Evolutionary conservation across 2,329 filamentous ascomycete genomes (phyloP).

Genomic region (Clarireedia sp.): DNA sequence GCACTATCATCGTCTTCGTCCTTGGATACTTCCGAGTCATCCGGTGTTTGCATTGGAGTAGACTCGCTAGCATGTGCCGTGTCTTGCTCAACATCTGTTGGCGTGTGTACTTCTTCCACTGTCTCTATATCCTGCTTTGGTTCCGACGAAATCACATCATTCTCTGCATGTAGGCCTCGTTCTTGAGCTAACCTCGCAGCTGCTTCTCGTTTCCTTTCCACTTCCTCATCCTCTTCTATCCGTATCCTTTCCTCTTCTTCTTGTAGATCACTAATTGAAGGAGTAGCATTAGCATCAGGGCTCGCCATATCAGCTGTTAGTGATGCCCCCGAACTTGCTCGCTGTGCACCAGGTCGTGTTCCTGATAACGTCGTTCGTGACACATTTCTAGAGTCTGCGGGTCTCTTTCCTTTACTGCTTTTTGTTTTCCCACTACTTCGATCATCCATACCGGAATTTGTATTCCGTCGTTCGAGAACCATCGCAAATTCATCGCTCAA

Average conservation of each 20-base stretch:
- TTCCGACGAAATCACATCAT: slow-evolving; percentile 19
- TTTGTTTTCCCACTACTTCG: slow-evolving; percentile 58
- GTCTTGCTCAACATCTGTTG: not conserved
- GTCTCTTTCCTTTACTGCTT: slow-evolving; percentile 52
- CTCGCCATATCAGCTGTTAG: slow-evolving; percentile 28
- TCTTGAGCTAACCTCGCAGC: slow-evolving; percentile 44
- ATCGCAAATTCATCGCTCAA: slow-evolving; percentile 89
- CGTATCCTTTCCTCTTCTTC: slow-evolving; percentile 42
- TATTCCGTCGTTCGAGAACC: slow-evolving; percentile 64
- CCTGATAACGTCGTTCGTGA: slow-evolving; percentile 39
- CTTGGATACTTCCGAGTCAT: not conserved
- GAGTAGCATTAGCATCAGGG: slow-evolving; percentile 33
- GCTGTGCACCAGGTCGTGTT: slow-evolving; percentile 14
- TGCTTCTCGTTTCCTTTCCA: slow-evolving; percentile 45
- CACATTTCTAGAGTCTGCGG: slow-evolving; percentile 37
- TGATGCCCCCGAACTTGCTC: slow-evolving; percentile 22
- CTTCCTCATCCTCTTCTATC: slow-evolving; percentile 43
- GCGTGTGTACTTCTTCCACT: slow-evolving; percentile 8
- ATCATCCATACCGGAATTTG: slow-evolving; percentile 52
- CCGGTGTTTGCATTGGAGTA: not conserved
- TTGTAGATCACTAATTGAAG: slow-evolving; percentile 44
- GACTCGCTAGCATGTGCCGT: not conserved
- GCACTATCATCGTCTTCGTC: slow-evolving; percentile 8
- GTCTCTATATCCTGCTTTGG: slow-evolving; percentile 14
- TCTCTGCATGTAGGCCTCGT: slow-evolving; percentile 38